phyloP scores from a whole-genome alignment of 192 early-diverging fungal genomes.

The Linnemannia schmuckeri region DNA sequence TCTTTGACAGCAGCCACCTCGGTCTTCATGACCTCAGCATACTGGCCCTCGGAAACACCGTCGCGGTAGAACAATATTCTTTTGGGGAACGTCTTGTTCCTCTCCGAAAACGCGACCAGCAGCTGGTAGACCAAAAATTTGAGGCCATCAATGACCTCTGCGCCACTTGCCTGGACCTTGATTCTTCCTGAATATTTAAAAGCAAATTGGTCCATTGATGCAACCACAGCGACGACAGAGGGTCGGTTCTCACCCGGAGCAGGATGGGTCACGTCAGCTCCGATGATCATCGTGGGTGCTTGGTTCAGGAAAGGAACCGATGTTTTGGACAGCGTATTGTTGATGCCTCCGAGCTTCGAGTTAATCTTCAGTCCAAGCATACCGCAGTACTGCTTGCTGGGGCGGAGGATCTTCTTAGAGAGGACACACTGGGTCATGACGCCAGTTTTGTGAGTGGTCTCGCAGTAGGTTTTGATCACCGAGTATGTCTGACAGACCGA shows the following conservation, averaged over 20 bases:
- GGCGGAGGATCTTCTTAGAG: conserved; percentile 30
- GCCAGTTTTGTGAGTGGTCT: conserved; percentile 15
- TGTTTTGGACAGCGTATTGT: conserved; percentile 37
- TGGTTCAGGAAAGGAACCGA: conserved; percentile 30
- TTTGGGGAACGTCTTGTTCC: conserved; percentile 61
- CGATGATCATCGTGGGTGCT: conserved; percentile 83
- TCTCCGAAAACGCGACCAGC: conserved; percentile 63
- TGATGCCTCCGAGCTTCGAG: conserved; percentile 85
- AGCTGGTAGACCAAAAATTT: conserved; percentile 61
- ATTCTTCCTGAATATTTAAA: conserved; percentile 30
- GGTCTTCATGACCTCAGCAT: conserved; percentile 67
- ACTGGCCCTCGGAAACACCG: conserved; percentile 87
- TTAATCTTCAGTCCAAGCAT: conserved; percentile 94
- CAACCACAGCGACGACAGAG: conserved; percentile 47
- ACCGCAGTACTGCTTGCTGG: conserved; percentile 81
- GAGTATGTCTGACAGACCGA: conserved; percentile 39
- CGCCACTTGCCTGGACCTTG: conserved; percentile 23
- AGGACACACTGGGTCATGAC: conserved; percentile 59
- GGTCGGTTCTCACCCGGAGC: conserved; percentile 64
- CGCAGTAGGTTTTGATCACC: conserved; percentile 36
- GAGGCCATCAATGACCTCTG: conserved; percentile 52
- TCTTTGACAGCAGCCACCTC: conserved; percentile 79
- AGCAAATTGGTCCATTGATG: conserved; percentile 34
- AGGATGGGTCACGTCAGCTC: conserved; percentile 90
- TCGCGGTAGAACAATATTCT: conserved; percentile 87